Base-by-base conservation (phyloP, 2,329 filamentous ascomycete genomes). In the Torrubiella hemipterigena region DNA sequence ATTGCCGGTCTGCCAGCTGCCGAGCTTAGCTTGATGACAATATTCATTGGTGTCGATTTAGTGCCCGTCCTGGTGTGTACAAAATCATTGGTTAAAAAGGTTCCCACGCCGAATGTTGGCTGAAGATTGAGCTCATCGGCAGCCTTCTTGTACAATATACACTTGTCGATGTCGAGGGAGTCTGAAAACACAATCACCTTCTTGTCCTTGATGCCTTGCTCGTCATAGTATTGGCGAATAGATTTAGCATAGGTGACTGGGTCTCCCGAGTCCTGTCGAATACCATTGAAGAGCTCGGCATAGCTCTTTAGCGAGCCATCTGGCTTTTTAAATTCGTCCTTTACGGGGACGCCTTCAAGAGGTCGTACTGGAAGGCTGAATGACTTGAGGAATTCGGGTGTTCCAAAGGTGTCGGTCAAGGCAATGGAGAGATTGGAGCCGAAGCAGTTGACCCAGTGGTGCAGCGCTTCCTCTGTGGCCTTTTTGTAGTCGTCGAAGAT, bases 121-220 rank as follows among this genome's bases (percentile, higher is more conserved):
- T 77, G 72, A 55, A 98, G 87, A 2, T 83, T 83, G 11, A 77
- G 73, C 23, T 75, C 70, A 42, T 95, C 85, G 0, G 87, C 80
- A 17, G 84, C 70, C 35, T 73, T 61, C 63, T 93, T 93, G 62
- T 96, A 98, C 53, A 93, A 75, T 30, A 96, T 65, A 50, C 89
- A 95, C 33, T 79, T 73, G 22, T 95, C 86, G 30, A 95, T 82
- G 50, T 96, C 83, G 35, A 98, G 63, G 5, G 87, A 93, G 55
- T 98, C 91, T 0, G 89, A 96, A 52, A 96, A 98, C 4, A 98
- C 89, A 37, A 98, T 80, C 0, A 73, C 76, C 65, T 96, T 96
- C 59, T 77, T 77, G 4, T 80, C 81, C 31, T 65, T 76, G 54
- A 95, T 81, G 5, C 77, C 77, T 43, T 81, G 67, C 12, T 62